A percentile compares a stretch with the other conserved stretches of the same genome.
These are phyloP conservation scores for Debaryomyces sp. DNA, from an alignment of 1,139 yeast genomes.

Conservation along the genomic window DNA sequence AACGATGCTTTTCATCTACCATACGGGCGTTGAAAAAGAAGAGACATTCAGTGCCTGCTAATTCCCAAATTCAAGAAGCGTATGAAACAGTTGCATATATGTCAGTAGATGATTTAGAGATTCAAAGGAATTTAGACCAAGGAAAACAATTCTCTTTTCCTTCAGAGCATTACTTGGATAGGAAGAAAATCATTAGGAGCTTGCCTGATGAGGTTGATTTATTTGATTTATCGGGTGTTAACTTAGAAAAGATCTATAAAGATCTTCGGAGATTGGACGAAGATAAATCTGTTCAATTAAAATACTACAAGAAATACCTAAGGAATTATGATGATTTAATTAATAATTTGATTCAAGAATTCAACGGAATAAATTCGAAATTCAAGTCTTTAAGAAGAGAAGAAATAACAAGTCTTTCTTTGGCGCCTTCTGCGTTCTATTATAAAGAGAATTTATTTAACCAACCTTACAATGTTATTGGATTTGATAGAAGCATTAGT, in stretches of 20 bases:
- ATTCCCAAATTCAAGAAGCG: constrained; percentile 16
- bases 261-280: constrained; percentile 37
- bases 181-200: constrained; percentile 34
- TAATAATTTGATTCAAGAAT: constrained; percentile 35
- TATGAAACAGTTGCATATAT: constrained; percentile 41
- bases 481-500: constrained; percentile 44
- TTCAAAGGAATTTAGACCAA: constrained; percentile 42
- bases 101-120: constrained; percentile 41
- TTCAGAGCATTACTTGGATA: constrained; percentile 40
- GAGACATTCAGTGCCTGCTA: constrained; percentile 8
- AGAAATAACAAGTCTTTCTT: constrained; percentile 33
- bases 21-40: constrained; percentile 4
- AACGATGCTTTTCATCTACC: constrained; percentile 10
- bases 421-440: constrained; percentile 31
- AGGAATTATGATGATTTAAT: constrained; percentile 38
- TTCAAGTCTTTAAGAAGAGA: constrained; percentile 39
- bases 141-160: constrained; percentile 38
- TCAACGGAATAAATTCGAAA: constrained; percentile 40
- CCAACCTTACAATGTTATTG: constrained; percentile 45
- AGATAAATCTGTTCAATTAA: constrained; percentile 42
- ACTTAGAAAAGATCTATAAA: constrained; percentile 34
- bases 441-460: constrained; percentile 34
- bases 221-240: constrained; percentile 23
- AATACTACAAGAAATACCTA: constrained; percentile 38
- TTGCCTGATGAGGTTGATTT: constrained; percentile 46